Base-by-base conservation (phyloP, 176 grass and related monocot genomes). In the Guadua angustifolia region DNA sequence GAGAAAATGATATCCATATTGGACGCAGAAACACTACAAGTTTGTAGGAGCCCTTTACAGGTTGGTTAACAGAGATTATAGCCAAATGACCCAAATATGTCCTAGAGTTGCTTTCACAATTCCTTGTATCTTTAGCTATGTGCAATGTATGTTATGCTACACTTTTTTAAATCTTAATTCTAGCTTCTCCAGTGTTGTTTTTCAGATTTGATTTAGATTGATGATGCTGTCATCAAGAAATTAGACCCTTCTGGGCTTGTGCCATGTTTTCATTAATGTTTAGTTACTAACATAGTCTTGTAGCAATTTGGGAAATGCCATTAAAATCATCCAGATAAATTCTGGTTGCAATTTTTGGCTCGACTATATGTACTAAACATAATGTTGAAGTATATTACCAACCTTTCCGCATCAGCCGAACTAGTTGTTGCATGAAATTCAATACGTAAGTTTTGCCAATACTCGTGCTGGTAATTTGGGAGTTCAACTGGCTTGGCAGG, bases 1-100 rank as follows among this genome's bases (percentile, higher is more conserved):
- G 95, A 95, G 55, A 93, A 92, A 71, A 17, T 55, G 42, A 91
- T 95, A 43, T 93, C 86, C 66, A 95, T 95, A 90, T 85, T 98
- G 56, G 95, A 98, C 82, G 92, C 84, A 12, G 95, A 95, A 68
- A 95, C 92, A 11, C 93, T 95, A 56, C 74, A 53, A 83, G 17
- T 74, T 87, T 90, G 84, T 69, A 90, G 83, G 85, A 82, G 46
- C 40, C 74, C 90, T 53, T 85, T 96, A 71, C 86, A 96, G 94
- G 94, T 96, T 85, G 26, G 67, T 89, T 88, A 62, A 19, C 8
- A 50, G 59, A 36, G 65, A 50, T 45, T 32, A 66, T 19, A 53
- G 13, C 14, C 47, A 60, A 66, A 51, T 40, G 29, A 4, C 9
- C 3, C 56, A 39, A 29, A 58, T 18, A 62, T 22, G 14, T 9